A percentile compares a stretch with the other conserved stretches of the same genome.
Evolutionary conservation across 1,284 basidiomycete species (phyloP).

Genomic region (Ceraceosorus guamensis): DNA sequence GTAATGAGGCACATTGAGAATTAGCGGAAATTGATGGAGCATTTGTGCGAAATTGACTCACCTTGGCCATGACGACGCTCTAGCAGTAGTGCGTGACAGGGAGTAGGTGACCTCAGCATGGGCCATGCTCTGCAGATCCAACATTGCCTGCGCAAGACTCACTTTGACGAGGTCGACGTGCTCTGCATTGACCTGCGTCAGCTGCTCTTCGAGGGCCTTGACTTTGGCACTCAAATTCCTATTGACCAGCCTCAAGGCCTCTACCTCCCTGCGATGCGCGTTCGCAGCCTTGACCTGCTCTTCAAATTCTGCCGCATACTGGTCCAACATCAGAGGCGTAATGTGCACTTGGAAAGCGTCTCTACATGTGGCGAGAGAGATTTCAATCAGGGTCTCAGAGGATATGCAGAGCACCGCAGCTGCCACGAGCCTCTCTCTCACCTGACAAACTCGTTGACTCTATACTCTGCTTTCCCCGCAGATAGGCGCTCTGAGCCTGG

Average conservation of each 20-base stretch:
- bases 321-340: constrained; percentile 35
- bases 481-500: background rate
- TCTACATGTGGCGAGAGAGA: background rate
- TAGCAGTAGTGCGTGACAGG: background rate
- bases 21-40: no score
- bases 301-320: constrained; percentile 42
- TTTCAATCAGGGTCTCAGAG: background rate
- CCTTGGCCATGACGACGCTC: constrained; percentile 37
- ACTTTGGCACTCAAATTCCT: constrained; percentile 37
- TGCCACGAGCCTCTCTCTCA: background rate
- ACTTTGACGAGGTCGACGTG: constrained; percentile 45
- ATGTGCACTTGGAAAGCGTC: constrained; percentile 44
- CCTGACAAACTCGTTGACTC: constrained; percentile 33
- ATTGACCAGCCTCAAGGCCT: constrained; percentile 42
- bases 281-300: constrained; percentile 34
- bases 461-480: constrained; percentile 2
- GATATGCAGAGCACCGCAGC: background rate
- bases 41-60: background rate
- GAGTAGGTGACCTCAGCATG: background rate
- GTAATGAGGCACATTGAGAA: background rate
- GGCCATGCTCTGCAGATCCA: constrained; percentile 3
- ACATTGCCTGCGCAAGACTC: background rate
- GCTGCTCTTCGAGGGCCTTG: constrained; percentile 39
- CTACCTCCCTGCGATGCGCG: constrained; percentile 40
- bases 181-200: constrained; percentile 33